Conservation (phyloP, 768 basidiomycete species). For the Tulasnella sp. region DNA sequence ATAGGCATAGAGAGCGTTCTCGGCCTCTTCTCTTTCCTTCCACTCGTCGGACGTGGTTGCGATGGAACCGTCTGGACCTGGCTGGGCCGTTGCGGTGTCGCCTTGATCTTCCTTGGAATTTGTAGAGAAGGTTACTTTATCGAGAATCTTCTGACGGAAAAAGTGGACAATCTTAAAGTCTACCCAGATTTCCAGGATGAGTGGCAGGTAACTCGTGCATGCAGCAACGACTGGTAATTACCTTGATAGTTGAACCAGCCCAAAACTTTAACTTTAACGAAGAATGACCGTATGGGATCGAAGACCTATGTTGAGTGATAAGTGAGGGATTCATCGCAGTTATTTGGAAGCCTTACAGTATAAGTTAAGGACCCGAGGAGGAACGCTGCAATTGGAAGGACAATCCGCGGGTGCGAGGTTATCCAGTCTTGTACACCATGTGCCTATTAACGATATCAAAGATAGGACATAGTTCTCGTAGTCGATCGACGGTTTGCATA, state of each 20-base stretch:
- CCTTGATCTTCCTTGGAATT: background rate
- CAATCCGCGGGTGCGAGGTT: slow-evolving; percentile 74
- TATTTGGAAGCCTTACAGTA: slow-evolving; percentile 65
- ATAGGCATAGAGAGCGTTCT: slow-evolving; percentile 54
- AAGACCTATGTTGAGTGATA: slow-evolving; percentile 51
- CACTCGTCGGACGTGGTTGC: slow-evolving; percentile 38
- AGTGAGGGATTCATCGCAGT: background rate
- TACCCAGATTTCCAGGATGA: slow-evolving; percentile 28
- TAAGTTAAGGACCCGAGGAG: slow-evolving; percentile 85
- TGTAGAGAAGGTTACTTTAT: slow-evolving; percentile 32
- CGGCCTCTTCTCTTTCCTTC: slow-evolving; percentile 78
- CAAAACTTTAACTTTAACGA: slow-evolving; percentile 70
- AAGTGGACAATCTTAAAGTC: slow-evolving; percentile 68
- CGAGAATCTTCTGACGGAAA: slow-evolving; percentile 53
- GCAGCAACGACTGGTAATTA: slow-evolving; percentile 28
- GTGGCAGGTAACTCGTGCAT: background rate
- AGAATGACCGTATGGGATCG: slow-evolving; percentile 79
- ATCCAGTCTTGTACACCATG: slow-evolving; percentile 71
- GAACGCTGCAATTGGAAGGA: slow-evolving; percentile 71
- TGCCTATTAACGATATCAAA: slow-evolving; percentile 22
- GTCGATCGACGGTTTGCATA: background rate
- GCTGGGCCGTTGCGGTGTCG: slow-evolving; percentile 13
- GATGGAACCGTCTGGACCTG: slow-evolving; percentile 20
- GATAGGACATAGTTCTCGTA: too few species aligned
- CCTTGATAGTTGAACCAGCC: slow-evolving; percentile 77